A percentile compares a stretch with the other conserved stretches of the same genome.
Conservation (phyloP, 2,329 filamentous ascomycete genomes). For the Paracorniculantispora psalliotae region DNA sequence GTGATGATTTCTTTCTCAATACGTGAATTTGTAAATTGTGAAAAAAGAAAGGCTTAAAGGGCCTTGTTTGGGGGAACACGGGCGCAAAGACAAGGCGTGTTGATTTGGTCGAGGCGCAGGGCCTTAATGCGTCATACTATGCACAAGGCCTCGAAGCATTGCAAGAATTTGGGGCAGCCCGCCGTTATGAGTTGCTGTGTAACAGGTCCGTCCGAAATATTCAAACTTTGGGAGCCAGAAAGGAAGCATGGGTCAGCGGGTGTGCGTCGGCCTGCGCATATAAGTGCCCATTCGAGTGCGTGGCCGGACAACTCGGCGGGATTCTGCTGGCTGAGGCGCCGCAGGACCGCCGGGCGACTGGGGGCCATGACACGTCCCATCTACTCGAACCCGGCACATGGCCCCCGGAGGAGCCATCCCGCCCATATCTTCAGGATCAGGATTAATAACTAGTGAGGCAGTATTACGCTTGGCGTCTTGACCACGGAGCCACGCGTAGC, state of each 20-base stretch:
- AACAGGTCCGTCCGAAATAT: constrained; percentile 5
- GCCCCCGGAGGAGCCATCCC: background rate
- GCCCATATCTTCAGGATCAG: background rate
- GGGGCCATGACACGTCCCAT: constrained; percentile 9
- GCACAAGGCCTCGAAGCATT: background rate
- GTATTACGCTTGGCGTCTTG: background rate
- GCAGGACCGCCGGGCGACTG: background rate
- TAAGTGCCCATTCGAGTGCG: background rate
- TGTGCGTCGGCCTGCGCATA: background rate
- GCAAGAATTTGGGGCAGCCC: background rate
- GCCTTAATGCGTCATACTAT: background rate
- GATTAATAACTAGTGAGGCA: background rate
- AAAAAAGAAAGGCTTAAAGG: too few relatives aligned
- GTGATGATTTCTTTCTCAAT: background rate
- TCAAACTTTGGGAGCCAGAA: background rate
- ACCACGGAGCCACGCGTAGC: background rate
- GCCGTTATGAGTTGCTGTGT: constrained; percentile 7
- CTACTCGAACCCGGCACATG: constrained; percentile 2
- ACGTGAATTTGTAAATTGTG: background rate
- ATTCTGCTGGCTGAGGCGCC: constrained; percentile 5
- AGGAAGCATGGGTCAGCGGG: background rate
- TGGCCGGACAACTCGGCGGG: background rate
- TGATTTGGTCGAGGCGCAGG: background rate
- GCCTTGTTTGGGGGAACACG: background rate
- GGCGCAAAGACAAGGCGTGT: background rate